Evolutionary conservation across 805 yeast genomes (phyloP), one percentile per base, ranked within the genome.

Genomic region (Yarrowia hollandica): DNA sequence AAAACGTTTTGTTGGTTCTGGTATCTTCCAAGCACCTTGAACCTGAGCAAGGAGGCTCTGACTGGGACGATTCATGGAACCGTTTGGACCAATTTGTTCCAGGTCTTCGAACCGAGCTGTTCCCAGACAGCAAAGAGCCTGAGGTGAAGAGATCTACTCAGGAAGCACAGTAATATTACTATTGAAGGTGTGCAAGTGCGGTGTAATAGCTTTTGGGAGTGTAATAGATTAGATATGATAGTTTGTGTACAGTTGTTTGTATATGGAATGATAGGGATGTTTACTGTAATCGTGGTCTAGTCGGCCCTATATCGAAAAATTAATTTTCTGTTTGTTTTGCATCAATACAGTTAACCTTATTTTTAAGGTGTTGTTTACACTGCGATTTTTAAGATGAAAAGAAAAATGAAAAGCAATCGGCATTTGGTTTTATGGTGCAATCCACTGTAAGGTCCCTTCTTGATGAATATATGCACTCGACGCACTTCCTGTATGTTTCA

Each of bases 1-100:
- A 75, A 61, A 75, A 75, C 55, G 76, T 74, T 11, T 65, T 75
- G 21, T 62, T 75, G 21, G 79, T 75, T 6, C 70, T 75, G 62
- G 63, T 66, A 34, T 62, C 72, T 34, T 67, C 76, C 4, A 67
- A 68, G 44, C 68, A 68, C 46, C 38, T 55, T 37, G 59, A 39
- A 14, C 39, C 59, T 23, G 33, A 31, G n/a, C n/a, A 30, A 12
- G 59, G 59, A 8, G 72, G 70, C 8, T 61, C 66, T n/a, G 68
- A 67, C 26, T 75, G 79, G 78, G 54, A 62, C 14, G 69, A 67
- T 54, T 72, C 77, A 1, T 71, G 76, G 70, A 61, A 61, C 35
- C 63, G 70, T 28, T 63, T 75, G 15, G 74, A 71, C 52, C 65
- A 69, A 23, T 72, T 75, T 60, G 57, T 75, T 63, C 78, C 78